Evolutionary conservation across 106 monocot species (phyloP), one percentile per base, ranked within the genome.

Genomic region (Allium cepa): DNA sequence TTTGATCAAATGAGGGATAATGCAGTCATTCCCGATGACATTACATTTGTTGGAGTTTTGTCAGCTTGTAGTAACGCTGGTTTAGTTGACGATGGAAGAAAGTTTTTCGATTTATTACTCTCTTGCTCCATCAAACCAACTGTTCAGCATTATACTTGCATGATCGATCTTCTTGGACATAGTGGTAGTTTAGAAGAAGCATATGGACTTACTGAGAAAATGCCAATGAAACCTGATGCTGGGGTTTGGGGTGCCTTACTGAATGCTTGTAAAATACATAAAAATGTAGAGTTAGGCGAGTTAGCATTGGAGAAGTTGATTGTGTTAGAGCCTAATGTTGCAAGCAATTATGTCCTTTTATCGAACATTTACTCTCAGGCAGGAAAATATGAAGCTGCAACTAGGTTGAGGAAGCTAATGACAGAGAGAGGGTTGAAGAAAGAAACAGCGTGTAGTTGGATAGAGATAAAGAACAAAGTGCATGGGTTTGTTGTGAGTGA

Each of bases 1-100:
- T 90, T 90, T 53, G 61, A 57, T 22, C 62, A 27, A 55, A 90
- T 94, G 94, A 71, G 69, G 26, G 85, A 85, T 60, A 75, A 57
- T 11, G 36, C 46, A 15, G 50, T 76, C 12, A 6, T 47, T 14
- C 84, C 90, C 0, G 88, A 94, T 10, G 63, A 87, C 59, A 85
- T 90, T 9, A 94, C 94, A 0, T 94, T 90, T 47, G 84, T 90
- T 9, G 84, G 85, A 11, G 80, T 85, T 9, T 74, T 90, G 10
- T 90, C 94, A 0, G 94, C 94, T 74, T 94, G 94, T 14, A 90
- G 82, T 60, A 84, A 69, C 73, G 94, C 82, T 8, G 82, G 90
- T 10, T 48, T 87, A 50, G 10, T 84, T 51, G 72, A 85, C 10
- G 57, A 79, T 57, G 94, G 87, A 22, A 62, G 64, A 69, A 22